Percentiles rank a stretch among this genome's conserved stretches.
phyloP scores from a whole-genome alignment of 331 rosid genomes.

The Malus hybrid region DNA sequence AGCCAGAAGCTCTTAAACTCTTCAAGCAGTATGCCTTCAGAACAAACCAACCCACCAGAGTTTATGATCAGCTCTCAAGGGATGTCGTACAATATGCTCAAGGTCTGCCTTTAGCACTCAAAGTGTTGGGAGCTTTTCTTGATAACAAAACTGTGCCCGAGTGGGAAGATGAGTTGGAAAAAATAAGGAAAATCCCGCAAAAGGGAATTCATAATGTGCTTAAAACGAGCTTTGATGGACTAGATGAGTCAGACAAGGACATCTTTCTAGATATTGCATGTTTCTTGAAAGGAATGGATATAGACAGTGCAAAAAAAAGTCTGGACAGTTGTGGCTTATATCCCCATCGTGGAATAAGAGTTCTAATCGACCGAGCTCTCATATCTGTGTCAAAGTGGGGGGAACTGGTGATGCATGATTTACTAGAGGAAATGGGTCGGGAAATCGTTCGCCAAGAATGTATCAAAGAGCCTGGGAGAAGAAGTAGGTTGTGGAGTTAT shows the following conservation, averaged over 20 bases:
- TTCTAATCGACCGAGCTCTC: not conserved
- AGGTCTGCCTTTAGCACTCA: constrained; percentile 1
- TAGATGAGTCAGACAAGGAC: not conserved
- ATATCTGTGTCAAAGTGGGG: accelerated
- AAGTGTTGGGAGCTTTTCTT: not conserved
- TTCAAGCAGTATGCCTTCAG: not conserved
- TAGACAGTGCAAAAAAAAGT: not conserved
- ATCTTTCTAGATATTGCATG: constrained; percentile 2
- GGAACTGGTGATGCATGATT: not conserved
- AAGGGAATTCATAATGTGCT: not conserved
- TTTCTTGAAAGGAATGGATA: not conserved
- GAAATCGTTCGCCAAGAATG: not conserved
- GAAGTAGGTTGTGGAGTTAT: not conserved
- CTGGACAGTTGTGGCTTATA: not conserved
- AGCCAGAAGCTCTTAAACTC: not conserved
- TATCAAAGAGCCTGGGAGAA: not conserved
- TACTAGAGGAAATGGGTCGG: not conserved
- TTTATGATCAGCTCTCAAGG: not conserved
- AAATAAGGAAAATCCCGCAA: not conserved
- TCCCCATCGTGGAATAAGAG: not conserved
- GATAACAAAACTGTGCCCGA: not conserved
- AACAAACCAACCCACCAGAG: not conserved
- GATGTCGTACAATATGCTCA: not conserved
- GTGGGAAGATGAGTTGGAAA: not conserved
- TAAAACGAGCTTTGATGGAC: not conserved